Evolutionary conservation across 1,284 basidiomycete genomes (phyloP).

Genomic region (Meira miltonrushii): DNA sequence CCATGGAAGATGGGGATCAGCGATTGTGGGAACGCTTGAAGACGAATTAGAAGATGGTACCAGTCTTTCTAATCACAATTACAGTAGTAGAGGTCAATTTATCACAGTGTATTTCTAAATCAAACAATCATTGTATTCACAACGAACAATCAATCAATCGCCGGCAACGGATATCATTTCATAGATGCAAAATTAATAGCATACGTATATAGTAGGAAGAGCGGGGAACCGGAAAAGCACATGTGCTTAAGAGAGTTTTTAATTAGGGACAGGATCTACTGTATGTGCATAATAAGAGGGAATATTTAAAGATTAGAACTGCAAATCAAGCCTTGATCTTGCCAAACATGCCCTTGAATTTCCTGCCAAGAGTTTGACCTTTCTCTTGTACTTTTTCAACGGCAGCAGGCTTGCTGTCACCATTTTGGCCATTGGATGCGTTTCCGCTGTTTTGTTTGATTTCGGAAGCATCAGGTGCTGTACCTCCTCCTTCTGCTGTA

Average conservation of each 20-base stretch:
- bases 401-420: slow-evolving; percentile 18
- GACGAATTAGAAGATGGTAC: not conserved
- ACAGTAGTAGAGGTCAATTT: not conserved
- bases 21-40: not conserved
- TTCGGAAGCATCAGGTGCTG: not conserved
- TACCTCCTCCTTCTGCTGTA: slow-evolving; percentile 11
- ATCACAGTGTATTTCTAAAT: slow-evolving; percentile 1
- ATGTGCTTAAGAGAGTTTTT: not conserved
- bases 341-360: not conserved
- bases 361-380: not conserved
- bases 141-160: not conserved
- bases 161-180: not conserved
- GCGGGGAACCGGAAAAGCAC: not conserved
- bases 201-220: not conserved
- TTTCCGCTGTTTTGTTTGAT: not conserved
- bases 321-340: not conserved
- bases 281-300: not conserved
- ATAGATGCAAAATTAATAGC: not conserved
- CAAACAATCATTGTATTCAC: not conserved
- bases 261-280: not conserved
- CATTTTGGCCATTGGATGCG: slow-evolving; percentile 23
- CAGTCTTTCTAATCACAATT: not conserved
- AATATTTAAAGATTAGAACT: not conserved
- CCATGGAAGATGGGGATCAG: slow-evolving; percentile 1
- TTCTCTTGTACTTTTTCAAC: slow-evolving; percentile 18